phyloP scores from a whole-genome alignment of 164 flowering plant species.

The Aristolochia fimbriata region DNA sequence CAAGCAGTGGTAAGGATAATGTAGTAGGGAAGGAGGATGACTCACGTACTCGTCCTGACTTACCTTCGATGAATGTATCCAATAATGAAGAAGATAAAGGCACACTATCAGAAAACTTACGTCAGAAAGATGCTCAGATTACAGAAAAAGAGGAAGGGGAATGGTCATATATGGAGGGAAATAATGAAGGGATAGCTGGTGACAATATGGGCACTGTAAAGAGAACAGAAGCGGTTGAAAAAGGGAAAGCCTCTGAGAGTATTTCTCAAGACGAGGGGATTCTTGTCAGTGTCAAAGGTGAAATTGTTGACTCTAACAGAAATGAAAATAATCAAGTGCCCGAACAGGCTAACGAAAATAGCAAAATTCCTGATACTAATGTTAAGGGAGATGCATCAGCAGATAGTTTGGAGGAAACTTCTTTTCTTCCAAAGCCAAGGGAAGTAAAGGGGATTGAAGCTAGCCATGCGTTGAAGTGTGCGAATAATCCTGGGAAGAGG shows the following conservation, averaged over 20 bases:
- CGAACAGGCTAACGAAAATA: conserved; percentile 18
- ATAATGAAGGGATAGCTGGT: conserved; percentile 21
- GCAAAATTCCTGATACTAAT: conserved; percentile 21
- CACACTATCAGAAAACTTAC: conserved; percentile 12
- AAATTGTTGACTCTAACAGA: conserved; percentile 7
- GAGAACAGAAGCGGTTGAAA: conserved; percentile 22
- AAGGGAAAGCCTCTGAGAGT: conserved; percentile 15
- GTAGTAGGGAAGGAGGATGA: conserved; percentile 18
- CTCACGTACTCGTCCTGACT: conserved; percentile 13
- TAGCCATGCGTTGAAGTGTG: conserved; percentile 52
- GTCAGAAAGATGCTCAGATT: conserved; percentile 21
- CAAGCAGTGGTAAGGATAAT: conserved; percentile 17
- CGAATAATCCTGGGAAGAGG: conserved; percentile 61
- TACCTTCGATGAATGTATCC: conserved; percentile 16
- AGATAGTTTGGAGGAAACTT: conserved; percentile 44
- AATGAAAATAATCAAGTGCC: conserved; percentile 29
- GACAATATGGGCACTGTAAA: conserved; percentile 16
- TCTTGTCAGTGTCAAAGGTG: conserved; percentile 14
- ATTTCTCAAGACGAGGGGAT: conserved; percentile 8
- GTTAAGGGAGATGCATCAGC: conserved; percentile 23
- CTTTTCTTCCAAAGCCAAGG: conserved; percentile 31
- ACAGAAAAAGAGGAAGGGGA: conserved; percentile 94
- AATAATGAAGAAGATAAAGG: conserved; percentile 22
- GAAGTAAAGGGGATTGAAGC: conserved; percentile 76
- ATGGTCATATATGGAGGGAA: conserved; percentile 76